Conservation (phyloP, 495 filamentous ascomycete genomes). For the Podospora comata region DNA sequence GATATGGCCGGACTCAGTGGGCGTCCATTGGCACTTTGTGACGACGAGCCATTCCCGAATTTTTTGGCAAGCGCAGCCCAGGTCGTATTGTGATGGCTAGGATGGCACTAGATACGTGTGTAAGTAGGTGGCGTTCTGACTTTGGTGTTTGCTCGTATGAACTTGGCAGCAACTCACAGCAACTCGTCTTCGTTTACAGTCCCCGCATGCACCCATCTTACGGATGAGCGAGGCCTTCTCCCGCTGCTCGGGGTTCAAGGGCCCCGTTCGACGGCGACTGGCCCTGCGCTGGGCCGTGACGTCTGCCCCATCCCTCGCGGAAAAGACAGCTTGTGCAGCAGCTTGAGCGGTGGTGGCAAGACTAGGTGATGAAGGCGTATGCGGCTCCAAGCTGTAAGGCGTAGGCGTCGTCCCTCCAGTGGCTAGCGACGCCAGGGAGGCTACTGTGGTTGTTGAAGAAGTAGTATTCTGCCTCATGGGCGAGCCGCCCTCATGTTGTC, state of each 20-base stretch:
- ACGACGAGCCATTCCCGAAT: constrained; percentile 40
- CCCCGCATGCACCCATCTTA: constrained; percentile 48
- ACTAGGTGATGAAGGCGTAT: constrained; percentile 36
- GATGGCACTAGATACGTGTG: constrained; percentile 43
- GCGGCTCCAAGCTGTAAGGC: constrained; percentile 42
- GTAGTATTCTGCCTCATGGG: constrained; percentile 47
- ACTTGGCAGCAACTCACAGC: constrained; percentile 39
- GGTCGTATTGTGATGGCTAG: constrained; percentile 49
- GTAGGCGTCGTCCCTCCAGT: constrained; percentile 43
- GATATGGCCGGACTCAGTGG: constrained; percentile 42
- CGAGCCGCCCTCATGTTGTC: constrained; percentile 35
- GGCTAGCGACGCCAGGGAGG: constrained; percentile 35
- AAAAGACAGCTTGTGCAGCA: constrained; percentile 45
- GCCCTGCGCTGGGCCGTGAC: constrained; percentile 43
- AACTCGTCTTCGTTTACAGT: constrained; percentile 48
- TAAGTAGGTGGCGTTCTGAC: constrained; percentile 7
- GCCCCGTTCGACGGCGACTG: constrained; percentile 47
- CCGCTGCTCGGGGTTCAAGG: constrained; percentile 44
- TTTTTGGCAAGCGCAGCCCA: constrained; percentile 49
- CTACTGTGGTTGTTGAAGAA: constrained; percentile 43
- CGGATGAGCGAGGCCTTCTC: constrained; percentile 49
- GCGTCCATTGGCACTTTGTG: constrained; percentile 30
- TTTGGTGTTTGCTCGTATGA: constrained; percentile 13
- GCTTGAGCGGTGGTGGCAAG: constrained; percentile 12
- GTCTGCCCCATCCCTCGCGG: constrained; percentile 47